Evolutionary conservation across 164 flowering plant species (phyloP), one percentile per base, ranked within the genome.

Genomic region (Santalum album): DNA sequence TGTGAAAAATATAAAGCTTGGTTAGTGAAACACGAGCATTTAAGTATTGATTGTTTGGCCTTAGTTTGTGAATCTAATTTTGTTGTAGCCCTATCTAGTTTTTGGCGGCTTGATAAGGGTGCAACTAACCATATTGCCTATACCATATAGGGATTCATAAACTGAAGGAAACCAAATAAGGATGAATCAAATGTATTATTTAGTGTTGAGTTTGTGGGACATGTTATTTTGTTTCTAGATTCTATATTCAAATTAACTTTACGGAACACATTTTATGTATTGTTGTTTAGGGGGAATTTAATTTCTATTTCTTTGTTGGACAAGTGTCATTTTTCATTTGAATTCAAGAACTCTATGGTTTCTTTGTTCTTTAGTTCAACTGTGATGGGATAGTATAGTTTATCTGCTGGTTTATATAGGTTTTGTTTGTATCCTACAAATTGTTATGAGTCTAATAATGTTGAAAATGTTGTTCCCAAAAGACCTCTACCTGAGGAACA

Each of bases 111-210:
- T 16, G 47, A 43, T 12, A 43, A 14, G 3, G 47, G 47, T 43
- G 47, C 47, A 43, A 43, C 47, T 43, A 43, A 43, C 14, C 47
- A 43, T 43, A 14, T 43, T 43, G 47, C 47, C 12, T 43, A 5
- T 43, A 43, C 47, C 7, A 4, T 43, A 12, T 20, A 12, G 47
- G 47, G 47, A 43, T 43, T 43, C 47, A 43, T 4, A 43, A 4
- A 12, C 47, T 4, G 12, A 19, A 4, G 15, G 7, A 43, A 12
- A 14, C 47, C 47, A 43, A 43, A 12, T 43, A 12, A 43, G 5
- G 47, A 4, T 20, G 47, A 43, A 19, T 38, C 42, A 43, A 43
- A 43, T 4, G 47, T 5, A 43, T 12, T 4, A 43, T 4, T 43
- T 4, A 14, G 12, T 4, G 47, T 43, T 4, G 47, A 43, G 15